Percentiles rank a stretch among this genome's conserved stretches.
Evolutionary conservation across 345 rosid genomes (phyloP).

Genomic region (Diplotaxis tenuifolia): DNA sequence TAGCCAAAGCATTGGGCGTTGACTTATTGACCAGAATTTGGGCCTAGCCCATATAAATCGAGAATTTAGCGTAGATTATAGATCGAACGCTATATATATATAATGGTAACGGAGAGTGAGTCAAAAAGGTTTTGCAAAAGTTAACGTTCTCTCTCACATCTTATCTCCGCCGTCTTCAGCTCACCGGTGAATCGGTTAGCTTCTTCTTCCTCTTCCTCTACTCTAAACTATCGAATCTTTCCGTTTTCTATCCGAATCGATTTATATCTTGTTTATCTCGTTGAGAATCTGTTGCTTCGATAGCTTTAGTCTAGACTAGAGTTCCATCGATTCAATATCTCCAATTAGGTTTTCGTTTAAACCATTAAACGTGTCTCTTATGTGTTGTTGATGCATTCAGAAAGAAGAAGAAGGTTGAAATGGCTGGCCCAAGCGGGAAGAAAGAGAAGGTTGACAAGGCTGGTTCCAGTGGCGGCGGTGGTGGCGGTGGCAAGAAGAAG

Average conservation of each 20-base stretch:
- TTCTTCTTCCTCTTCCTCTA: neutral
- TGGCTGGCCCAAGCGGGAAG: constrained; percentile 27
- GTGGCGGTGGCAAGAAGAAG: constrained; percentile 68
- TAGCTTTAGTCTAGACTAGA: neutral
- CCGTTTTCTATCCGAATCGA: neutral
- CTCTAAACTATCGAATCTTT: neutral
- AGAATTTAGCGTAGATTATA: neutral
- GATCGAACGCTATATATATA: neutral
- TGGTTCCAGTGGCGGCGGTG: constrained; percentile 51
- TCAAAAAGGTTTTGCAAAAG: constrained; percentile 2
- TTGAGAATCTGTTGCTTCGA: neutral
- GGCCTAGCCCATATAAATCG: constrained; percentile 26
- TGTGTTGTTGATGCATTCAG: constrained; percentile 15
- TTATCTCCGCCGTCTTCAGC: constrained; percentile 32
- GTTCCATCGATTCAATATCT: neutral
- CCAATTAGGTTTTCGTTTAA: neutral
- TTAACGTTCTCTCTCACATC: neutral
- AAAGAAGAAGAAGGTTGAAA: neutral
- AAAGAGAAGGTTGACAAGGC: constrained; percentile 30
- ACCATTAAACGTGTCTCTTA: neutral
- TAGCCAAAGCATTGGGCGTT: too few relatives aligned
- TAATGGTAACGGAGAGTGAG: constrained; percentile 2
- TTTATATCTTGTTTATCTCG: neutral
- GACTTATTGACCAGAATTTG: constrained; percentile 17
- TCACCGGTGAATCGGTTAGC: constrained; percentile 19